Evolutionary conservation across 805 yeast genomes (phyloP), one percentile per base, ranked within the genome.

Genomic region (Candida arabinofermentans): DNA sequence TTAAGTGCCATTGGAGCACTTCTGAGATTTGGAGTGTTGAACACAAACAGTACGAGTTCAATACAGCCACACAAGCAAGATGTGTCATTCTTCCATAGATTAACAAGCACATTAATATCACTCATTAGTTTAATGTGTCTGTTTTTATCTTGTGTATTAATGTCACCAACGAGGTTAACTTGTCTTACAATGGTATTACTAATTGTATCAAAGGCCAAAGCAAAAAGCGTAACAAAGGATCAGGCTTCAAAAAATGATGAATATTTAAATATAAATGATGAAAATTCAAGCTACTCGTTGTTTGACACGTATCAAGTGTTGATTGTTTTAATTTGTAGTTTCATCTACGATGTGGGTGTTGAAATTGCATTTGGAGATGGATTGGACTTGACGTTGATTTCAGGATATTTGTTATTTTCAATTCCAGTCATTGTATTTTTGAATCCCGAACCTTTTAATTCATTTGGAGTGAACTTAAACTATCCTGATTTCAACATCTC

Each of bases 81-180:
- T 17, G 13, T 4, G 32, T 13, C 24, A 10, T 12, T 26, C 21
- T 12, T 19, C 24, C 26, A 18, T 12, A 18, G 32, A 27, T 17
- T 10, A 16, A 18, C 17, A 18, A 22, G 27, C 27, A n/a, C 23
- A 23, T 26, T 39, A 5, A 6, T 41, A 8, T 34, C 36, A 23
- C 31, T 44, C 4, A 23, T 53, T 24, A 12, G 48, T 2, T 51
- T 62, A 2, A 33, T 58, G 31, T 21, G 46, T 8, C 37, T 40
- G 12, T 57, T 54, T 34, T n/a, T 54, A 26, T 53, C 57, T 1
- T 47, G 45, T 35, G 44, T 44, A 10, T 38, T 61, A 4, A 35
- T 64, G 16, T 51, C 57, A 12, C 63, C 64, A n/a, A 36, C 55
- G 24, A 47, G 64, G 32, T 30, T 55, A 32, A 37, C 57, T 29